Conservation (phyloP, 208 protist genomes). For the Zelonia costaricensis region DNA sequence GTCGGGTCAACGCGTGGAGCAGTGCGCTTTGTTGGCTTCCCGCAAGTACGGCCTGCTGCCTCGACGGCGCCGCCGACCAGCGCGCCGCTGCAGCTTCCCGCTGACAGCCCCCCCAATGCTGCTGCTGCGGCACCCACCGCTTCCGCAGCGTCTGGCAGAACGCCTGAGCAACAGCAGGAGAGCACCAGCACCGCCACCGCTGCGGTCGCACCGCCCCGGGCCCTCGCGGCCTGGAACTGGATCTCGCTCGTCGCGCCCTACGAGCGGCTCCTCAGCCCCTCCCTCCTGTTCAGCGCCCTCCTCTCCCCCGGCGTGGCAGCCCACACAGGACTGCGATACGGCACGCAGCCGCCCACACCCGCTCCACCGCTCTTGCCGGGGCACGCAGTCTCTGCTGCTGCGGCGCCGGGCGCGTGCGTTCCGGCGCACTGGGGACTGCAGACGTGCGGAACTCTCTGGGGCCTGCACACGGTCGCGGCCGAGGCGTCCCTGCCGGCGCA, state of each 20-base stretch:
- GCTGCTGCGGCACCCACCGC: neutral
- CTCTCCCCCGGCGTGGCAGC: conserved; percentile 27
- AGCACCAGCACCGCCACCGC: neutral
- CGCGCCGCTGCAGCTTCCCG: too few species aligned
- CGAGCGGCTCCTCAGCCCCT: conserved; percentile 59
- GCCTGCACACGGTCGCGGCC: conserved; percentile 32
- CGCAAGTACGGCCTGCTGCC: conserved; percentile 19
- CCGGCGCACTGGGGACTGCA: conserved; percentile 21
- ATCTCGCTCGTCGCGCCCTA: conserved; percentile 46
- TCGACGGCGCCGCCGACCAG: neutral
- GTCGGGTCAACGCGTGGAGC: conserved; percentile 49
- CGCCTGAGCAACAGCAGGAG: neutral
- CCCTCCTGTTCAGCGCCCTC: conserved; percentile 61
- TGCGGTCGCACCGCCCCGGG: conserved; percentile 6
- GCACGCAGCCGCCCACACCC: conserved; percentile 10
- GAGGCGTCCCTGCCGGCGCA: conserved; percentile 45
- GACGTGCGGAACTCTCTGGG: conserved; percentile 26
- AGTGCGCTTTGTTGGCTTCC: conserved; percentile 48
- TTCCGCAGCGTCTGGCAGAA: neutral
- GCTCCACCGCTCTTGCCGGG: neutral
- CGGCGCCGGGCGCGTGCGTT: neutral
- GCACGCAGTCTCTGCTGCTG: neutral
- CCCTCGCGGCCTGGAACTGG: conserved; percentile 27
- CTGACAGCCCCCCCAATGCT: neutral
- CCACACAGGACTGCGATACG: conserved; percentile 11